These are phyloP conservation scores for Phytophthora idaei DNA, from an alignment of 352 stramenopile species.

Conservation along the genomic window DNA sequence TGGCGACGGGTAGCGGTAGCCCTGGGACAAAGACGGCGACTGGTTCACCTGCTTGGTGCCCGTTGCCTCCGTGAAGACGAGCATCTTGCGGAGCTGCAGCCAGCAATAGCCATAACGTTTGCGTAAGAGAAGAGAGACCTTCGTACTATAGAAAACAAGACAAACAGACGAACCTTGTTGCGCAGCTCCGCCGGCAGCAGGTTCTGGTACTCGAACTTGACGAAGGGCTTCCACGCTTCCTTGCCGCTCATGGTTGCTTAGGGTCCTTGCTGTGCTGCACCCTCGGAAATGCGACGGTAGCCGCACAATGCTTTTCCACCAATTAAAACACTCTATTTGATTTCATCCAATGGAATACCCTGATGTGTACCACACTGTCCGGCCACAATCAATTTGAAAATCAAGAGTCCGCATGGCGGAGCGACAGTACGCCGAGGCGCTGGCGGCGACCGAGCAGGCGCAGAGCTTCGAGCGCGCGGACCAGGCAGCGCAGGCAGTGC, in stretches of 20 bases:
- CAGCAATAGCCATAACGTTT: not conserved
- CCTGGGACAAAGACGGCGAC: slow-evolving; percentile 62
- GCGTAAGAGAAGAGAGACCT: not conserved
- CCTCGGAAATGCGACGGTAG: slow-evolving; percentile 10
- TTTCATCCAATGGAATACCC: not conserved
- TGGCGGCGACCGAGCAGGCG: slow-evolving; percentile 55
- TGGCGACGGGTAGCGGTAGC: slow-evolving; percentile 83
- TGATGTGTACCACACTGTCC: not conserved
- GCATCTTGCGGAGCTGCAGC: slow-evolving; percentile 74
- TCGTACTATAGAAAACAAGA: not conserved
- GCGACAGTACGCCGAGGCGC: slow-evolving; percentile 74
- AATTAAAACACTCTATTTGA: not conserved
- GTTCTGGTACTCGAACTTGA: slow-evolving; percentile 80
- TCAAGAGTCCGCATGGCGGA: slow-evolving; percentile 37
- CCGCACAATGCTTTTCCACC: slow-evolving; percentile 6
- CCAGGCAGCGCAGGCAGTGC: slow-evolving; percentile 36
- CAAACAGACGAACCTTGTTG: slow-evolving; percentile 52
- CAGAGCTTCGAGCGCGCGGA: slow-evolving; percentile 41
- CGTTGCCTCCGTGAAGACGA: slow-evolving; percentile 84
- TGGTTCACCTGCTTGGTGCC: slow-evolving; percentile 76
- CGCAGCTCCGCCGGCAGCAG: slow-evolving; percentile 71
- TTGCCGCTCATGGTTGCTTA: slow-evolving; percentile 63
- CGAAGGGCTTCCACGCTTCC: slow-evolving; percentile 78
- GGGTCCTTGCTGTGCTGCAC: slow-evolving; percentile 4
- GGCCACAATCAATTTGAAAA: not conserved